Evolutionary conservation across 1,139 yeast species (phyloP).

Genomic region (Martiniozyma asiatica): DNA sequence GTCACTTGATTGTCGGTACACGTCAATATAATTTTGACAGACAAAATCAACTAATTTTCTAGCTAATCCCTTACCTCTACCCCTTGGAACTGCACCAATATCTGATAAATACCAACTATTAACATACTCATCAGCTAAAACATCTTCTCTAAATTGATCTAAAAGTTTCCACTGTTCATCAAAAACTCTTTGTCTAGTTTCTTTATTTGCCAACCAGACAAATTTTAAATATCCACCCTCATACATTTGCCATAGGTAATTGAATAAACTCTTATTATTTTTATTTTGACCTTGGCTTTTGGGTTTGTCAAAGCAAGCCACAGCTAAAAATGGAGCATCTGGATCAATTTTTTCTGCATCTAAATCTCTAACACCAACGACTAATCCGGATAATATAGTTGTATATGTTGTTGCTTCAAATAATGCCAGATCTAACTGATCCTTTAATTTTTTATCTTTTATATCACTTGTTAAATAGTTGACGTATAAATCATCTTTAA

Average conservation of each 20-base stretch:
- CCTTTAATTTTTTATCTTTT: constrained; percentile 22
- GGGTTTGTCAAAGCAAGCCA: constrained; percentile 54
- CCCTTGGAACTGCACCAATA: constrained; percentile 47
- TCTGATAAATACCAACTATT: constrained; percentile 49
- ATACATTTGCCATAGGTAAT: constrained; percentile 23
- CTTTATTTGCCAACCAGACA: constrained; percentile 25
- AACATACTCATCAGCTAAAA: constrained; percentile 25
- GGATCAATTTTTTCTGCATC: constrained; percentile 21
- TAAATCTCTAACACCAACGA: constrained; percentile 36
- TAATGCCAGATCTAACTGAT: constrained; percentile 33
- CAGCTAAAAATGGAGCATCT: constrained; percentile 39
- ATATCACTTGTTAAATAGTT: constrained; percentile 33
- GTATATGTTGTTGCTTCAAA: constrained; percentile 49
- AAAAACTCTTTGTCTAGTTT: constrained; percentile 44
- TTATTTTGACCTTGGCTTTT: constrained; percentile 28
- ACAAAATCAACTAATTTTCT: constrained; percentile 44
- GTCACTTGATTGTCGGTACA: constrained; percentile 13
- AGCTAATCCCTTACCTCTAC: constrained; percentile 57
- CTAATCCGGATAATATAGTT: constrained; percentile 44
- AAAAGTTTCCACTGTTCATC: constrained; percentile 47
- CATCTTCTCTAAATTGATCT: constrained; percentile 30
- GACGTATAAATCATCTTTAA: constrained; percentile 41
- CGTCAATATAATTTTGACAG: constrained; percentile 23
- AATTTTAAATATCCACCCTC: constrained; percentile 23
- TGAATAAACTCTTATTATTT: constrained; percentile 18